Conservation (phyloP, 495 filamentous ascomycete species). For the Tetracladium setigerum region DNA sequence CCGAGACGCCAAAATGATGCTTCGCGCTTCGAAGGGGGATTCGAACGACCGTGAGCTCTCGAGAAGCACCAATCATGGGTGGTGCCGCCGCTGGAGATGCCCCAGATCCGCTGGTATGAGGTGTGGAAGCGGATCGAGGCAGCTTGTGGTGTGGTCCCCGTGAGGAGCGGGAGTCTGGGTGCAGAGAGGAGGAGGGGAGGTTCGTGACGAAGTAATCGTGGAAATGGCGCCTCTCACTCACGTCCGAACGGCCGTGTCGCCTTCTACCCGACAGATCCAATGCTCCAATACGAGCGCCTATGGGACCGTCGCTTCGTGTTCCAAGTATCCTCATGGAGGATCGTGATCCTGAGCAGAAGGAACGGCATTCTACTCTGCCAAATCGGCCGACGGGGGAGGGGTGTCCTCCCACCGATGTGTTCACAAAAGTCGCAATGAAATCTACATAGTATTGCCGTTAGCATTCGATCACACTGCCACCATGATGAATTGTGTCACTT, state of each 20-base stretch:
- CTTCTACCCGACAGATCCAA: no score
- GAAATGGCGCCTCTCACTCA: conserved; percentile 51
- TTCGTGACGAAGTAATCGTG: conserved; percentile 97
- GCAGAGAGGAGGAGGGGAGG: conserved; percentile 84
- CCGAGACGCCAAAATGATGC: conserved; percentile 82
- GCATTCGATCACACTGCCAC: background rate
- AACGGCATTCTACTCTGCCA: no score
- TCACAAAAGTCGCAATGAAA: conserved; percentile 18
- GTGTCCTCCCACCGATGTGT: conserved; percentile 1
- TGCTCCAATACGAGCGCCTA: no score
- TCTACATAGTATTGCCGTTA: conserved; percentile 3
- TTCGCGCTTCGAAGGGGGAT: conserved; percentile 91
- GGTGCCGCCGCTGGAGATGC: conserved; percentile 47
- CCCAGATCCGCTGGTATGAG: conserved; percentile 54
- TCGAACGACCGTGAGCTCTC: conserved; percentile 94
- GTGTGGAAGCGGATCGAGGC: conserved; percentile 73
- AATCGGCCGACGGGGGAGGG: background rate
- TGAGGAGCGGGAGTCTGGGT: conserved; percentile 69
- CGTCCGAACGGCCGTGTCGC: background rate
- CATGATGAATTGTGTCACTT: background rate
- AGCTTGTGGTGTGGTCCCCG: conserved; percentile 70
- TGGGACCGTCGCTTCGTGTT: no score
- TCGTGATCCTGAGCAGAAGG: no score
- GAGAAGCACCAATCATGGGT: conserved; percentile 44
- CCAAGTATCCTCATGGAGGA: no score